Evolutionary conservation across 768 basidiomycete genomes (phyloP), one percentile per base, ranked within the genome.

Genomic region (Ramaria sp.): DNA sequence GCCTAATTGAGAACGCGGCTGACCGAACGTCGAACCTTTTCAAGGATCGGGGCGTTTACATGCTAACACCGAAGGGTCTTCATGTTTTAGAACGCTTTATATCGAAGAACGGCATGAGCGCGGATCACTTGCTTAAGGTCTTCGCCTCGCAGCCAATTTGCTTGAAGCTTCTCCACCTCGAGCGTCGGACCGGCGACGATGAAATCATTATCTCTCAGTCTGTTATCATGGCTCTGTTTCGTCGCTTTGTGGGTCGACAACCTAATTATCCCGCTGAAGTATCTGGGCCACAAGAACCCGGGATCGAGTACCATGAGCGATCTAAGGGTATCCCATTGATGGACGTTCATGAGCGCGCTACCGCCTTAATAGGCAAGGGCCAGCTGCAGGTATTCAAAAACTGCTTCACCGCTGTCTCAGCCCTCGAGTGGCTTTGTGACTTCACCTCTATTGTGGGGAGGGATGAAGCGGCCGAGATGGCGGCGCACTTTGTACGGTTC

Each of bases 11-110:
- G 72, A 97, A 97, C 68, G 95, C 92, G 15, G 82, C 90, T 17
- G 96, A 99, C 72, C 86, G 87, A 34, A 77, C 79, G 22, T 87
- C 88, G 15, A 85, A 86, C 63, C 78, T 89, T 41, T 99, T 99
- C 85, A 97, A 97, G 74, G 96, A 99, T 64, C 87, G 96, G 53
- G 95, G 95, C 59, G 87, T 97, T 58, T 99, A 93, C 72, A 80
- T 86, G 66, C 79, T 96, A 67, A 98, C 96, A 12, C 91, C 96
- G 15, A 99, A 99, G 74, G 96, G 96, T 53, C 84, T 98, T 52
- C 96, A 99, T 66, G 90, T 99, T 65, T 84, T 99, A 61, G 96
- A 99, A 68, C 86, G 96, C n/a, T 99, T 99, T 78, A 96, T 98
- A 75, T 88, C 86, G 70, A 97, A 95, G 78, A 98, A 99, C 69